Evolutionary conservation across 2,329 filamentous ascomycete genomes (phyloP).

Genomic region (Curvularia eragrostidis): DNA sequence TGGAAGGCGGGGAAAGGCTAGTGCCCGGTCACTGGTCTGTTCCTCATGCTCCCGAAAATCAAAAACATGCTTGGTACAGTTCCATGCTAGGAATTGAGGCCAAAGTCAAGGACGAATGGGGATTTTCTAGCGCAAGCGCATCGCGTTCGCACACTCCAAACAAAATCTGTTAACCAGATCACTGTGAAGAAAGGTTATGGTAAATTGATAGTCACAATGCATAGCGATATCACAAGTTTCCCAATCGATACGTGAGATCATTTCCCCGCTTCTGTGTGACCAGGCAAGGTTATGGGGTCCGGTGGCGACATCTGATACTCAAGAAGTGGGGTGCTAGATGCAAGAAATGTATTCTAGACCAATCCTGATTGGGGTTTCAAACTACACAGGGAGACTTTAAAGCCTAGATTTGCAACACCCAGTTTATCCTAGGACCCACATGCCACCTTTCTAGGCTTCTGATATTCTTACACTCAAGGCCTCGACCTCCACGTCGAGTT

Average conservation of each 20-base stretch:
- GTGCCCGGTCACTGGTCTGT: not conserved
- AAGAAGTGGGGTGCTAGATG: not conserved
- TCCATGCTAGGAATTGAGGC: slow-evolving; percentile 1
- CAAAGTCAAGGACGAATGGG: slow-evolving; percentile 7
- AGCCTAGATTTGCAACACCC: not conserved
- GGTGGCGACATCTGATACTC: not conserved
- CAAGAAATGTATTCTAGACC: not conserved
- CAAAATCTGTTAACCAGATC: not conserved
- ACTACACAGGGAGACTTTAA: not conserved
- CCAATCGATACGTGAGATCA: not conserved
- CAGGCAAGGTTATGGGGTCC: not conserved
- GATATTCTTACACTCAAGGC: not conserved
- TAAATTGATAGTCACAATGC: not conserved
- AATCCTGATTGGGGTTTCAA: not conserved
- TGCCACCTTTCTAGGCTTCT: not conserved
- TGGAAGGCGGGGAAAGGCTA: not conserved
- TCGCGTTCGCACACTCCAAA: slow-evolving; percentile 4
- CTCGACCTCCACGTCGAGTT: slow-evolving; percentile 45
- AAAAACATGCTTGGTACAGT: slow-evolving; percentile 6
- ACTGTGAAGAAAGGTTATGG: not conserved
- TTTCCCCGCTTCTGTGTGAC: not conserved
- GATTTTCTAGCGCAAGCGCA: slow-evolving; percentile 3
- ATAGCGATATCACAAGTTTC: not conserved
- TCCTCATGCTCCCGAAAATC: slow-evolving; percentile 4
- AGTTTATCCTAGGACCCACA: not conserved